phyloP scores from a whole-genome alignment of 2,329 filamentous ascomycete species.

The Penicillium brevicompactum region DNA sequence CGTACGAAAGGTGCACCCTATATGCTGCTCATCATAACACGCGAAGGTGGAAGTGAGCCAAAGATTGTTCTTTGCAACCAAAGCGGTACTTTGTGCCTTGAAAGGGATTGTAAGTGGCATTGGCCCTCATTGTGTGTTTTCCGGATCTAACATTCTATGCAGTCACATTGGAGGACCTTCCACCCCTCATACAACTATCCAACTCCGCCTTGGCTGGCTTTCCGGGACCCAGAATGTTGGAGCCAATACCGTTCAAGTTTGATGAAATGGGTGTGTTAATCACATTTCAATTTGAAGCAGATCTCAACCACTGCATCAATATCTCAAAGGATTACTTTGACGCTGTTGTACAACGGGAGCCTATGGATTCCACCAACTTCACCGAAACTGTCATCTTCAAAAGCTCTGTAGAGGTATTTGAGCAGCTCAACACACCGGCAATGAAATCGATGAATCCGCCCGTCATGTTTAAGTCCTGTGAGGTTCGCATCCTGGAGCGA shows the following conservation, averaged over 20 bases:
- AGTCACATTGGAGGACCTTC: constrained; percentile 27
- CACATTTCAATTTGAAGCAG: constrained; percentile 31
- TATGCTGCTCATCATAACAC: constrained; percentile 33
- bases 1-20: constrained; percentile 35
- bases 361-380: constrained; percentile 30
- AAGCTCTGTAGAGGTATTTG: constrained; percentile 30
- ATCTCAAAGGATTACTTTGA: constrained; percentile 36
- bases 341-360: constrained; percentile 32
- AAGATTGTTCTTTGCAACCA: constrained; percentile 37
- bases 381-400: constrained; percentile 34
- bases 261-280: constrained; percentile 26
- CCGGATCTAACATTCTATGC: background rate
- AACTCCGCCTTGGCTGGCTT: constrained; percentile 19
- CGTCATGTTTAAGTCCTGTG: constrained; percentile 27
- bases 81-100: constrained; percentile 32
- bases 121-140: background rate
- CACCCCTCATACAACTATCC: constrained; percentile 21
- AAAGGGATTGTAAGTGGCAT: constrained; percentile 29
- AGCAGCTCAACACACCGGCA: constrained; percentile 31
- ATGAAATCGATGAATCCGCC: constrained; percentile 34
- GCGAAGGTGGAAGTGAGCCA: constrained; percentile 35
- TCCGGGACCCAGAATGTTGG: constrained; percentile 19
- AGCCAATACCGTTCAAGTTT: constrained; percentile 32
- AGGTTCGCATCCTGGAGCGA: constrained; percentile 35
- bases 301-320: constrained; percentile 32